These are phyloP conservation scores for Collybia mongolica DNA, from an alignment of 768 basidiomycete species.

Conservation along the genomic window DNA sequence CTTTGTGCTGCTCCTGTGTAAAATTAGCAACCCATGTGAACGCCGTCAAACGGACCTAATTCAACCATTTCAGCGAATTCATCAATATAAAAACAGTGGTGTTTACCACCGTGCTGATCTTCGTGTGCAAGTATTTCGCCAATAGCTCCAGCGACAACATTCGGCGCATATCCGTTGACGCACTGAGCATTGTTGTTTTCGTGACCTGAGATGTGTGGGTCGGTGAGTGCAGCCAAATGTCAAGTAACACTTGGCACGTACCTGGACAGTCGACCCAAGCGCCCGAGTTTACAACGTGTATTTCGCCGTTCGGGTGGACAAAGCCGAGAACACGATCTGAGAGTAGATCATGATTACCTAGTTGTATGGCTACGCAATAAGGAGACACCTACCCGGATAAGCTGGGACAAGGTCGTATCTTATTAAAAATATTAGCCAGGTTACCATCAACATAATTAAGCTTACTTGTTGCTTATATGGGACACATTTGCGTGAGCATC, in stretches of 20 bases:
- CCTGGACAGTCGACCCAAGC: conserved; percentile 20
- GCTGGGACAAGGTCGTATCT: conserved; percentile 31
- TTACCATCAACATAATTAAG: background rate
- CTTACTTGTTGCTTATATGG: conserved; percentile 47
- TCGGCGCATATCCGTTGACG: conserved; percentile 19
- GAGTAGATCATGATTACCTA: background rate
- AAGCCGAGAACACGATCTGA: conserved; percentile 31
- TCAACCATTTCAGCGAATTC: background rate
- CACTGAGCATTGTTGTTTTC: conserved; percentile 23
- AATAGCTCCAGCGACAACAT: conserved; percentile 19
- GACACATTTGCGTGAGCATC: conserved; percentile 39
- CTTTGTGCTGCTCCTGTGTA: too few relatives aligned
- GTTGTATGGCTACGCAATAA: background rate
- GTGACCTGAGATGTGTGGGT: conserved; percentile 7
- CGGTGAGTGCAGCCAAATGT: background rate
- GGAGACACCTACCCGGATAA: conserved; percentile 15
- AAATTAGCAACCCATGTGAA: background rate
- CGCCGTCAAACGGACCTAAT: background rate
- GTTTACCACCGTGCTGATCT: conserved; percentile 21
- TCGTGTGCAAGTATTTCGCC: background rate
- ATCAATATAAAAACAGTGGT: background rate
- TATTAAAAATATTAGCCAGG: background rate
- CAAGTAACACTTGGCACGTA: conserved; percentile 3
- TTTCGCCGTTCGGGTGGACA: conserved; percentile 31
- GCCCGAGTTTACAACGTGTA: conserved; percentile 17